Evolutionary conservation across 2,329 filamentous ascomycete species (phyloP), one percentile per base, ranked within the genome.

Genomic region (Neoarthrinium moseri): DNA sequence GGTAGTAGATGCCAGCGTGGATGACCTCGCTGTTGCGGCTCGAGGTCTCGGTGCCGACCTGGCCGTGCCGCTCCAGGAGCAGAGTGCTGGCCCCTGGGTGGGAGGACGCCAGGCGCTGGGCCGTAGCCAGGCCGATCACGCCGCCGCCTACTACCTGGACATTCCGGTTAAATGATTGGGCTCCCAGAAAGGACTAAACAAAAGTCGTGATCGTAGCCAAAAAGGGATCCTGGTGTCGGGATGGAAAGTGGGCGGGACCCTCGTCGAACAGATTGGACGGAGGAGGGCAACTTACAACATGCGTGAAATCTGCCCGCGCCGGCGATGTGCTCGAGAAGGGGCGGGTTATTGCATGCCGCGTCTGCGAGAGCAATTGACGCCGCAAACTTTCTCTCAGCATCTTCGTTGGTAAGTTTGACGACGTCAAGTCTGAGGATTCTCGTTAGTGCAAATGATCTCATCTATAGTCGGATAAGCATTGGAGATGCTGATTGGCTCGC

Each of bases 21-120:
- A 99, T 95, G 45, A 97, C 92, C 78, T 97, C 91, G 61, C 87
- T 92, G 72, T 96, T 96, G 55, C 91, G 84, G 53, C 87, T 89
- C 51, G 87, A 91, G 1, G 91, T 96, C 71, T 96, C 91, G 22
- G 83, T 92, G 40, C 91, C 91, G 21, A 88, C 76, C 41, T 78
- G 75, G 18, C 74, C 67, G 72, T 96, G 88, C 21, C 87, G 83
- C 68, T 96, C 91, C 2, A 96, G 81, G 44, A 96, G 73, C 11
- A 96, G 75, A 0, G 89, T 92, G 2, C 80, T 81, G 5, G 77
- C 75, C 17, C 75, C 71, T 24, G 81, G 73, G 48, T 75, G 72
- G 21, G 54, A 55, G 43, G 81, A 79, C 44, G 90, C 83, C 20
- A 96, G 77, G 51, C 84, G 77, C 4, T 87, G 80, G 5, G 90